These are phyloP conservation scores for Aspergillus caelatus DNA, from an alignment of 2,329 filamentous ascomycete species.

Conservation along the genomic window DNA sequence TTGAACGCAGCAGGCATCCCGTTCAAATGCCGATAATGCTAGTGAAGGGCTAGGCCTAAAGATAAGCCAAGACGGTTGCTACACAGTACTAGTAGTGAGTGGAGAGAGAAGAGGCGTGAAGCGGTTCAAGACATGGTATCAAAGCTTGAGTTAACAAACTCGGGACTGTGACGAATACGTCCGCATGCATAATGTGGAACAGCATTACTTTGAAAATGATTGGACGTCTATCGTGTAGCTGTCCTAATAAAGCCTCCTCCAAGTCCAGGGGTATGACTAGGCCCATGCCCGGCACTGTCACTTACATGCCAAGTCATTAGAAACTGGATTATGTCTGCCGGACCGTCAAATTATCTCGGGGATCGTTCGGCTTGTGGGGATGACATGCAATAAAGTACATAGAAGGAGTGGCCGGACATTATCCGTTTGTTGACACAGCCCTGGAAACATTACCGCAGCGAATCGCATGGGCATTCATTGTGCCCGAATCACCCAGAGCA, in stretches of 20 bases:
- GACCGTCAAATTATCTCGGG: not conserved
- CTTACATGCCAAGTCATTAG: not conserved
- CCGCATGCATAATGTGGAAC: not conserved
- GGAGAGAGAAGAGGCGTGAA: not conserved
- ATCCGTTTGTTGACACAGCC: too few species aligned
- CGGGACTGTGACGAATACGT: not conserved
- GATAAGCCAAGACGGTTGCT: too few species aligned
- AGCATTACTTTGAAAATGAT: not conserved
- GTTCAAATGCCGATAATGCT: not conserved
- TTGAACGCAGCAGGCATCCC: not conserved
- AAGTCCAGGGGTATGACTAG: not conserved
- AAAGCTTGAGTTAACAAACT: not conserved
- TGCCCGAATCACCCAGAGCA: too few species aligned
- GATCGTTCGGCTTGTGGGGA: not conserved
- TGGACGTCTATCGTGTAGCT: not conserved
- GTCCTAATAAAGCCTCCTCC: not conserved
- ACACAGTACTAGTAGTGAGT: too few species aligned
- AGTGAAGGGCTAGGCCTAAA: not conserved
- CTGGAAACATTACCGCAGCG: not conserved
- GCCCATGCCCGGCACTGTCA: not conserved
- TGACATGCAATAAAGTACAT: not conserved
- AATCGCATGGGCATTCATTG: not conserved
- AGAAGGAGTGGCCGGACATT: not conserved
- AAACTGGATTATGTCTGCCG: not conserved
- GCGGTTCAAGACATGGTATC: not conserved